Percentiles rank a stretch among this genome's conserved stretches.
Conservation (phyloP, 352 stramenopile species). For the Phytophthora idaei region DNA sequence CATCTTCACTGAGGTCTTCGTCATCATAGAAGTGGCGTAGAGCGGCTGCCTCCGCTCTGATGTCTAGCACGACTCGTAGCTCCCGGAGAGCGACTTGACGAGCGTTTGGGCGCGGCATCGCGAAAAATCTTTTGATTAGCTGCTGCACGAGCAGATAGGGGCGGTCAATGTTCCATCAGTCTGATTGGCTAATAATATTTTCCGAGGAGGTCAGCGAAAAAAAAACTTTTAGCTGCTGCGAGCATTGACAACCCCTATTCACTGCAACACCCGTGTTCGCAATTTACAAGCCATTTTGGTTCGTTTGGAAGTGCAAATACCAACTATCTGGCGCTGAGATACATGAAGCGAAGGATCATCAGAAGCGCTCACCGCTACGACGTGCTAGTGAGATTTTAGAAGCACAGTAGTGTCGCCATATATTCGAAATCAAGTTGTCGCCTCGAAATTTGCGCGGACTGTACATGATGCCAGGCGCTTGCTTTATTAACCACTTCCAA, state of each 20-base stretch:
- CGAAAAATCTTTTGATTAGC: no score
- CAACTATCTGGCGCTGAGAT: neutral
- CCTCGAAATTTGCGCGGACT: constrained; percentile 8
- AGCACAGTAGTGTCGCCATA: neutral
- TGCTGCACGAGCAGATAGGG: no score
- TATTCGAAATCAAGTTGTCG: constrained; percentile 26
- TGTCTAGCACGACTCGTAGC: no score
- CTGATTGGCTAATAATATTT: no score
- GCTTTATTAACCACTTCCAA: constrained; percentile 1
- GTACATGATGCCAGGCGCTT: constrained; percentile 14
- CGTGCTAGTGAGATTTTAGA: neutral
- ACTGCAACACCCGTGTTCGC: constrained; percentile 2
- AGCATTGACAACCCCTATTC: neutral
- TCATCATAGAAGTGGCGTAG: no score
- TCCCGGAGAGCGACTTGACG: no score
- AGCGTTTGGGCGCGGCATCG: no score
- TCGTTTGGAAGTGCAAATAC: constrained; percentile 8
- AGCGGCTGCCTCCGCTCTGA: no score
- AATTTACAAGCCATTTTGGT: neutral
- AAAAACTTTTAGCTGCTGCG: no score
- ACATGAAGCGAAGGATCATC: neutral
- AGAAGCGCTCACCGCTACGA: neutral
- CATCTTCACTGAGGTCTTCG: no score
- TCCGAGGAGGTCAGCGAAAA: no score
- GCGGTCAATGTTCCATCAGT: no score